phyloP scores from a whole-genome alignment of 768 basidiomycete genomes.

The Rhodotorula toruloides region DNA sequence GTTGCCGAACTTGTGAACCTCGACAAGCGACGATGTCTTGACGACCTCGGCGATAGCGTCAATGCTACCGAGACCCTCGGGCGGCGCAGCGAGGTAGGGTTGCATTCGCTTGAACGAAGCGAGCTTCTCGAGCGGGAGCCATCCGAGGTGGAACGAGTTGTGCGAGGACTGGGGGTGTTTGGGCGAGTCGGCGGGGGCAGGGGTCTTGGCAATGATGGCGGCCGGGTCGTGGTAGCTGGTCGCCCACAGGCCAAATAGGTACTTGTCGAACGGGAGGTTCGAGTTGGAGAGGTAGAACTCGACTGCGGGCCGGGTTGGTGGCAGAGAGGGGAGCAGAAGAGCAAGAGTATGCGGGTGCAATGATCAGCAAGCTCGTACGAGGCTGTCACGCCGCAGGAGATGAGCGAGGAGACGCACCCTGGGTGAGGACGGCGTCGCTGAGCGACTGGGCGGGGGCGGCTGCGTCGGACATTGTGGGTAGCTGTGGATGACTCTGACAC shows the following conservation, averaged over 20 bases:
- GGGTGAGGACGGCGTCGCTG: conserved; percentile 32
- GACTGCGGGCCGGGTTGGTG: no score
- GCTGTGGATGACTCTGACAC: not conserved
- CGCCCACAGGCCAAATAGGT: conserved; percentile 37
- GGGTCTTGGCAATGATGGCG: conserved; percentile 24
- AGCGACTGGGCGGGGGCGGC: not conserved
- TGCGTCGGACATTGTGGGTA: conserved; percentile 15
- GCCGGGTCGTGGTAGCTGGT: conserved; percentile 32
- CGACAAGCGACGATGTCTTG: conserved; percentile 48
- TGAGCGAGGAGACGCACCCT: conserved; percentile 17
- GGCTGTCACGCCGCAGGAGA: no score
- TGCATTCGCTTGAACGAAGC: conserved; percentile 94
- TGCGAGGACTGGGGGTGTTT: conserved; percentile 21
- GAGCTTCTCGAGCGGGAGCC: conserved; percentile 80
- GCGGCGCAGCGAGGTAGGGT: conserved; percentile 54
- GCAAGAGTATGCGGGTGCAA: not conserved
- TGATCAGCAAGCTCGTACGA: not conserved
- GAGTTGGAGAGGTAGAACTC: conserved; percentile 78
- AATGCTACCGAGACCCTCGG: conserved; percentile 50
- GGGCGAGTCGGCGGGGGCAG: conserved; percentile 22
- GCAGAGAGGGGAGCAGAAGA: no score
- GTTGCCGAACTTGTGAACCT: conserved; percentile 30
- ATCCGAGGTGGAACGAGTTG: conserved; percentile 52
- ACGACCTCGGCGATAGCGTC: conserved; percentile 70
- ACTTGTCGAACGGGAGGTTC: conserved; percentile 60